These are phyloP conservation scores for Vaccinium myrtillus DNA, from an alignment of 148 eudicot genomes.

Conservation along the genomic window DNA sequence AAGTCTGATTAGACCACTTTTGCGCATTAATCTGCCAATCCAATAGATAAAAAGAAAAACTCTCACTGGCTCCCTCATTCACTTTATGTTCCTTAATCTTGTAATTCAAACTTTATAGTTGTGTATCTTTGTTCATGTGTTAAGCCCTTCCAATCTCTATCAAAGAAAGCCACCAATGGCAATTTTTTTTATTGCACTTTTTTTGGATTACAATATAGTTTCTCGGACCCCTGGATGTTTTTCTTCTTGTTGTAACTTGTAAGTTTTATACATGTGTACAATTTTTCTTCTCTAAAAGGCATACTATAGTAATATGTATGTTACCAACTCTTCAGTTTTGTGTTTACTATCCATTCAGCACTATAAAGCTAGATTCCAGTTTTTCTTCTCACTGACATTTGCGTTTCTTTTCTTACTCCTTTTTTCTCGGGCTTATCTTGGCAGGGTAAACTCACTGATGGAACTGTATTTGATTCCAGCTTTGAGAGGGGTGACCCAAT, in stretches of 20 bases:
- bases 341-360: neutral
- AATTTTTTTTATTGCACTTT: no score
- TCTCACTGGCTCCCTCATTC: neutral
- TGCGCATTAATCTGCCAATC: neutral
- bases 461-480: constrained; percentile 95
- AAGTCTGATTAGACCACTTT: no score
- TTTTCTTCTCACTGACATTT: constrained; percentile 24
- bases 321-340: neutral
- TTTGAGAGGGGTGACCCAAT: constrained; percentile 95
- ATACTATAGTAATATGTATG: neutral
- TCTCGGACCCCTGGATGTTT: no score
- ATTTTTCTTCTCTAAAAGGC: neutral
- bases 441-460: constrained; percentile 97
- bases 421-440: neutral
- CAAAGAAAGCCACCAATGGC: no score
- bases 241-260: neutral
- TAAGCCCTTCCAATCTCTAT: no score
- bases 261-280: neutral
- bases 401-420: neutral
- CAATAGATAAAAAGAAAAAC: neutral
- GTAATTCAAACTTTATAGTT: no score
- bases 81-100: no score
- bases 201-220: no score
- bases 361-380: neutral
- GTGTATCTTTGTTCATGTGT: no score